Percentiles rank a stretch among this genome's conserved stretches.
Conservation (phyloP, 106 monocot genomes). For the Narthecium ossifragum region DNA sequence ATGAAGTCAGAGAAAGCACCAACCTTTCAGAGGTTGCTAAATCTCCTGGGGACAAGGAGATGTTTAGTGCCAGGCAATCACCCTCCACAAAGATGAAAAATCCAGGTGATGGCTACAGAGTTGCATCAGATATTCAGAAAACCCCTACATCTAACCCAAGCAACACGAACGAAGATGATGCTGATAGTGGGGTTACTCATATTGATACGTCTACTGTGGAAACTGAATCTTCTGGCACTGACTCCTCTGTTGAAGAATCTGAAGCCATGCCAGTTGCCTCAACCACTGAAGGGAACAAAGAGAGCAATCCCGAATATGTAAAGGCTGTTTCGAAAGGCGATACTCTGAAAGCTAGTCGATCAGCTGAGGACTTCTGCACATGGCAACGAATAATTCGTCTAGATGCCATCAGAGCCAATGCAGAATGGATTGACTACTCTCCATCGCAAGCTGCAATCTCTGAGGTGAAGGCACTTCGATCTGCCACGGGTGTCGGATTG, state of each 20-base stretch:
- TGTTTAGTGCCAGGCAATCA: constrained; percentile 14
- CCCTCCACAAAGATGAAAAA: constrained; percentile 10
- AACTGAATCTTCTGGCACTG: constrained; percentile 28
- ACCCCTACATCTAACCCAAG: neutral
- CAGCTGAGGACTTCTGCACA: constrained; percentile 64
- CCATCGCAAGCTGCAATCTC: constrained; percentile 49
- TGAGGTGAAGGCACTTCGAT: constrained; percentile 31
- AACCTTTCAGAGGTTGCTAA: constrained; percentile 20
- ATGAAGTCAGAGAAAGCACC: constrained; percentile 13
- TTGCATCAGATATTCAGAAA: neutral
- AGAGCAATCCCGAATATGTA: constrained; percentile 6
- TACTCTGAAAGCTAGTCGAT: constrained; percentile 7
- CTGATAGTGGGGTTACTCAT: constrained; percentile 25
- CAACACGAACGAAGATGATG: constrained; percentile 14
- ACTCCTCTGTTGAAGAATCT: constrained; percentile 31
- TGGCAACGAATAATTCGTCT: constrained; percentile 93
- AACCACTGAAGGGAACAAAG: constrained; percentile 7
- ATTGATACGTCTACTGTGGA: constrained; percentile 11
- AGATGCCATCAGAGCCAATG: constrained; percentile 88
- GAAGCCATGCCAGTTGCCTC: constrained; percentile 15
- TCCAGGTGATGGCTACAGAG: neutral
- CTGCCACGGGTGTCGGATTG: constrained; percentile 50
- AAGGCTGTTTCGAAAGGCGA: constrained; percentile 1
- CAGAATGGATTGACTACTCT: constrained; percentile 66
- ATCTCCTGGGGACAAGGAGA: constrained; percentile 23